Evolutionary conservation across 352 stramenopile genomes (phyloP).

Genomic region (Phytophthora pinifolia): DNA sequence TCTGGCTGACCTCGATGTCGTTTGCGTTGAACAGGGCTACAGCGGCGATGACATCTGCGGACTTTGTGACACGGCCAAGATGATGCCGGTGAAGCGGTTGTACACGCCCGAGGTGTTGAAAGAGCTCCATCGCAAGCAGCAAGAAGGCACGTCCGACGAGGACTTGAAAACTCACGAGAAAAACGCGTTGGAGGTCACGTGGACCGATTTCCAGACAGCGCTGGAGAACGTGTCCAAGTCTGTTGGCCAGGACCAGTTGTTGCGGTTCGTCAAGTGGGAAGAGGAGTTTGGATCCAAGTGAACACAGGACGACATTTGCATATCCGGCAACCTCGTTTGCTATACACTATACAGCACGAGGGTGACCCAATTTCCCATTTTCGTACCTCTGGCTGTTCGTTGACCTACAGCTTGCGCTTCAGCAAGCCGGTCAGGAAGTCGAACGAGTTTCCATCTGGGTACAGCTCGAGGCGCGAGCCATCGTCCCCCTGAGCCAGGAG

Average conservation of each 20-base stretch:
- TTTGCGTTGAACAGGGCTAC: conserved; percentile 37
- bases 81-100: conserved; percentile 79
- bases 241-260: conserved; percentile 69
- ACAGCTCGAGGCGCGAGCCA: conserved; percentile 78
- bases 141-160: conserved; percentile 40
- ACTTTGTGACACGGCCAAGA: conserved; percentile 67
- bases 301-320: conserved; percentile 10
- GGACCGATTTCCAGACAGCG: conserved; percentile 57
- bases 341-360: neutral
- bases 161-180: conserved; percentile 53
- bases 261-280: conserved; percentile 80
- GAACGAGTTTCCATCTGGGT: conserved; percentile 90
- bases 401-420: conserved; percentile 77
- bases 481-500: conserved; percentile 65
- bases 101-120: conserved; percentile 67
- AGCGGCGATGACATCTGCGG: conserved; percentile 60
- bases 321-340: conserved; percentile 2
- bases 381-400: neutral
- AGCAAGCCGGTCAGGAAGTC: conserved; percentile 87
- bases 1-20: neutral
- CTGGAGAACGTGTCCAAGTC: conserved; percentile 87
- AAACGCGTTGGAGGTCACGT: conserved; percentile 55
- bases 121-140: conserved; percentile 50
- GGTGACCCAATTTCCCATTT: too few species aligned
- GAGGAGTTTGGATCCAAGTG: conserved; percentile 86